These are phyloP conservation scores for Alternaria sp. DNA, from an alignment of 2,329 filamentous ascomycete species.

Conservation along the genomic window DNA sequence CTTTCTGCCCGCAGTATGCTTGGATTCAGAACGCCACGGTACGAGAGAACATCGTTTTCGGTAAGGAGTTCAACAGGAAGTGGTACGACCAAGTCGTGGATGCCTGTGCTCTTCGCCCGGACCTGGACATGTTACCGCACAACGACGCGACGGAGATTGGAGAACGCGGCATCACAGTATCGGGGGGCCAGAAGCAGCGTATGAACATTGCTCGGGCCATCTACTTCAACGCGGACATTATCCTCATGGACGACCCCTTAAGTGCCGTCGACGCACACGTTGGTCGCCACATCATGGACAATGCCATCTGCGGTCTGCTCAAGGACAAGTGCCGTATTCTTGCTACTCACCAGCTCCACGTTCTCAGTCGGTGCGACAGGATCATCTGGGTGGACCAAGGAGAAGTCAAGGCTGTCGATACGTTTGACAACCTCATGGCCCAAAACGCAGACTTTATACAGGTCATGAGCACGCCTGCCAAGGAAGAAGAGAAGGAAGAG, in stretches of 20 bases:
- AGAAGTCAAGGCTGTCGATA: conserved; percentile 83
- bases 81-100: conserved; percentile 89
- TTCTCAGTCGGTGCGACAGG: conserved; percentile 86
- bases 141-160: conserved; percentile 93
- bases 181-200: conserved; percentile 93
- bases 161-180: conserved; percentile 93
- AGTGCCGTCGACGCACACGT: conserved; percentile 68
- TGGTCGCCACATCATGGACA: conserved; percentile 81
- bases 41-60: conserved; percentile 89
- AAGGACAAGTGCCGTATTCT: conserved; percentile 89
- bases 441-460: conserved; percentile 79
- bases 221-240: conserved; percentile 69
- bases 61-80: conserved; percentile 72
- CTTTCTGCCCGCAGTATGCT: conserved; percentile 94
- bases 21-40: conserved; percentile 97
- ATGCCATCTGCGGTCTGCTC: conserved; percentile 88
- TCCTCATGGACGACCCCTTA: conserved; percentile 71
- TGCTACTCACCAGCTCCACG: conserved; percentile 94
- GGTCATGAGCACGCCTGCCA: conserved; percentile 81
- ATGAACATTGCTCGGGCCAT: conserved; percentile 88
- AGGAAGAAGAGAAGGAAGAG: conserved; percentile 62
- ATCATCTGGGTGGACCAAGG: conserved; percentile 94
- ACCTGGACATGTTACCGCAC: conserved; percentile 91
- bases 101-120: conserved; percentile 83
- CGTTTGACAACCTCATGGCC: conserved; percentile 85